phyloP scores from a whole-genome alignment of 1,284 basidiomycete species.

The Sphaerobolus stellatus region DNA sequence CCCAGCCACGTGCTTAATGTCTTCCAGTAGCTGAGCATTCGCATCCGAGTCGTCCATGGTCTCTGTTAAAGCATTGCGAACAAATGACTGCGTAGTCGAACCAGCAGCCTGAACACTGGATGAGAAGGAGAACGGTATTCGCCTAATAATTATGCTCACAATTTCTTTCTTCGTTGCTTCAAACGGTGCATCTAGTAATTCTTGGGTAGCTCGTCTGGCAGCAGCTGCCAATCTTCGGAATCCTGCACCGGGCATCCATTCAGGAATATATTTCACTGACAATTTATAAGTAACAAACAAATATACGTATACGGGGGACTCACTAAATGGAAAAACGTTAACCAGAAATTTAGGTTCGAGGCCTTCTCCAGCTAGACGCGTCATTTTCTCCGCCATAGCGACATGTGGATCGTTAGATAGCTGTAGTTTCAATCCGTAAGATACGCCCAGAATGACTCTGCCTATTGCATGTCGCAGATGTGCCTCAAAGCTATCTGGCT shows the following conservation, averaged over 20 bases:
- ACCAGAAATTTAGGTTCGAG: not conserved
- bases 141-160: slow-evolving; percentile 29
- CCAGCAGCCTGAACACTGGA: not conserved
- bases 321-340: not conserved
- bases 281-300: not conserved
- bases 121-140: slow-evolving; percentile 35
- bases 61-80: not conserved
- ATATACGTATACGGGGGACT: not conserved
- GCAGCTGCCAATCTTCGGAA: slow-evolving; percentile 22
- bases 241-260: slow-evolving; percentile 27
- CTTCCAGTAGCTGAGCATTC: not conserved
- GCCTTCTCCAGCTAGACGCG: not conserved
- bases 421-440: not conserved
- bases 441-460: not conserved
- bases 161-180: not conserved
- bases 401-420: not conserved
- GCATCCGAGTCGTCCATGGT: not conserved
- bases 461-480: not conserved
- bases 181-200: slow-evolving; percentile 18
- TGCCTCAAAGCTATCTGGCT: not conserved
- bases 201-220: not conserved
- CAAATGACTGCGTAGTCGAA: not conserved
- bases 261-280: slow-evolving; percentile 20
- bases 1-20: not conserved
- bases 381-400: not conserved